Evolutionary conservation across 768 basidiomycete genomes (phyloP), one percentile per base, ranked within the genome.

Genomic region (Cubamyces lactineus): DNA sequence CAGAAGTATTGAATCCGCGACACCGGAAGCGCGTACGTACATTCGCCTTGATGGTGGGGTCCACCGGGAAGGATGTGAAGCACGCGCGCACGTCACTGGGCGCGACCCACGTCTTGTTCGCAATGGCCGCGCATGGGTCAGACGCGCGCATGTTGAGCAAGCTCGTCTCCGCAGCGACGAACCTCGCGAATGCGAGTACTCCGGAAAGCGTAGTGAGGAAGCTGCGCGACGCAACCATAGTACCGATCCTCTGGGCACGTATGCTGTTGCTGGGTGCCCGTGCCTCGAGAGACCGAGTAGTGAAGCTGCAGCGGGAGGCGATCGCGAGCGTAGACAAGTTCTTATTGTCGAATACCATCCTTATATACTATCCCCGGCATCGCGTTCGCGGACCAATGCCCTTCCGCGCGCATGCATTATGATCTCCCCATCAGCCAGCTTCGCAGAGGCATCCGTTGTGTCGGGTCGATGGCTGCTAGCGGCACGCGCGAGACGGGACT

Each of bases 81-180:
- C 85, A 86, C 16, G 79, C 79, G 28, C 84, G 75, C 8, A 81
- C 82, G 66, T 82, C 80, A 40, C 67, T 65, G 2, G 86, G 85
- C 11, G 80, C 72, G 28, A 81, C 82, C 84, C 84, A 86, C 73
- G 76, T 82, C 72, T 81, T 74, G 39, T 82, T 81, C 55, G 80
- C 81, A 63, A 87, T 83, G 12, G 67, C 73, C 19, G 80, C 78
- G 65, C 85, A 86, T 0, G 82, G 82, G 65, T 85, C 84, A 13
- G 62, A 40, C 3, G 53, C 58, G 42, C 62, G 62, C 6, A 28
- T 58, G 26, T 45, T 24, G 59, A 61, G 54, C 13, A 8, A 23
- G 38, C 5, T 19, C 23, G n/a, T 34, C 28, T 51, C 52, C 43
- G 63, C 63, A 17, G 21, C 21, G 12, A 42, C 49, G 24, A 56